These are phyloP conservation scores for Leavenworthia alabamica DNA, from an alignment of 345 rosid species.

Conservation along the genomic window DNA sequence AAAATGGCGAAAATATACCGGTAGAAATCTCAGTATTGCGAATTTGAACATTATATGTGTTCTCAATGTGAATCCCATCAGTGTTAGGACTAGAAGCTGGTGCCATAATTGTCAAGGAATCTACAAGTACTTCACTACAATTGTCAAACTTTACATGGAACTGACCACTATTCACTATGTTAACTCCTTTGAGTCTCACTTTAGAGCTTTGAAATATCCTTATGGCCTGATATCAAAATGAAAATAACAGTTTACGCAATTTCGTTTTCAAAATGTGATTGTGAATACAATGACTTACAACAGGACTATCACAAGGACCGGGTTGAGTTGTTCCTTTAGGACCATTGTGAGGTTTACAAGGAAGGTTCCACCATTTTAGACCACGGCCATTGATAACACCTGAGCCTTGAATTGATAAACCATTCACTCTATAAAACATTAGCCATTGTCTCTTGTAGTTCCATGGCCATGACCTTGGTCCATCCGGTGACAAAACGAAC, in stretches of 20 bases:
- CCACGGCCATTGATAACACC: constrained; percentile 76
- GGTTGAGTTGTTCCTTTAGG: constrained; percentile 51
- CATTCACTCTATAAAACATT: constrained; percentile 61
- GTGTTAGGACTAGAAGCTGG: constrained; percentile 84
- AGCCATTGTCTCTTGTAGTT: constrained; percentile 70
- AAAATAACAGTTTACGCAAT: neutral
- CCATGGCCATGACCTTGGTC: constrained; percentile 61
- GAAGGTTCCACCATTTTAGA: constrained; percentile 90
- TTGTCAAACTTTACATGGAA: constrained; percentile 67
- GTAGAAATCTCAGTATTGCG: constrained; percentile 65
- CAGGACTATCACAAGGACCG: constrained; percentile 90
- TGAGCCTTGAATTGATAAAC: constrained; percentile 64
- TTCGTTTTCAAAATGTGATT: neutral
- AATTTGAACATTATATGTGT: constrained; percentile 49
- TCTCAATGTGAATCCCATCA: constrained; percentile 80
- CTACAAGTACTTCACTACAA: constrained; percentile 38
- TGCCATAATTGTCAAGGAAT: constrained; percentile 49
- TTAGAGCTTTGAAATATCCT: constrained; percentile 53
- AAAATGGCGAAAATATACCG: constrained; percentile 31
- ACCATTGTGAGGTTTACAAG: constrained; percentile 92
- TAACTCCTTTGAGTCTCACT: constrained; percentile 47
- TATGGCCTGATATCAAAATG: constrained; percentile 33
- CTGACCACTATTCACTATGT: constrained; percentile 54
- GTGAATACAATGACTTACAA: constrained; percentile 33
- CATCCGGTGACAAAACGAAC: constrained; percentile 34